Base-by-base conservation (phyloP, 805 yeast species). In the Schwanniomyces polymorphus region DNA sequence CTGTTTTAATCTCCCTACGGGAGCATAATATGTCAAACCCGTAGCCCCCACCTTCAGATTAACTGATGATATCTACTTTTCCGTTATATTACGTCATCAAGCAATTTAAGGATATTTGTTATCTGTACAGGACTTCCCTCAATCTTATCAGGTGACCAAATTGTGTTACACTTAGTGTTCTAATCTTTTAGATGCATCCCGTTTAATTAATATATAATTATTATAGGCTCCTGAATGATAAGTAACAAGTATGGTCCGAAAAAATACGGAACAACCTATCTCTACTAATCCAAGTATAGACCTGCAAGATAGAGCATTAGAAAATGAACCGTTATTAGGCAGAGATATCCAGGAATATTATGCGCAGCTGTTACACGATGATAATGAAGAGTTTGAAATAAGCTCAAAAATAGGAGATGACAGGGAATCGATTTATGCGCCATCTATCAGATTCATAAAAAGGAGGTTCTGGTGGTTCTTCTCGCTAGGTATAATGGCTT, bases 401-500 rank as follows among this genome's bases (percentile, higher is more conserved):
- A 12, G 8, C 12, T 34, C 45, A 7, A 46, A 43, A 29, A 18
- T 8, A 25, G 40, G 43, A 27, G 43, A 43, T 11, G 52, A 42
- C 16, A 41, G 23, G 25, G 45, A 46, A 18, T 27, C 47, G 7
- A 46, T 40, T 11, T 35, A 43, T 18, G 44, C 41, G 27, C 39
- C 38, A 16, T 37, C 42, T 11, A 29, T 26, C 26, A 42, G 54
- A 41, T 59, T 58, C 45, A 55, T 62, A 25, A 64, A 63, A 41
- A 52, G 78, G 44, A 44, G 74, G n/a, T 75, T 82, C 47, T 64
- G 77, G 62, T 68, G 76, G 54, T 73, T 76, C 50, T 67, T 76
- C 41, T 59, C 70, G 0, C 59, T 81, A 18, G 87, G 88, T 1
- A 49, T 82, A 2, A 44, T 75, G 2, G 80, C 82, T 41, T 65